Conservation (phyloP, 257 asterid species). For the Salvia hispanica region DNA sequence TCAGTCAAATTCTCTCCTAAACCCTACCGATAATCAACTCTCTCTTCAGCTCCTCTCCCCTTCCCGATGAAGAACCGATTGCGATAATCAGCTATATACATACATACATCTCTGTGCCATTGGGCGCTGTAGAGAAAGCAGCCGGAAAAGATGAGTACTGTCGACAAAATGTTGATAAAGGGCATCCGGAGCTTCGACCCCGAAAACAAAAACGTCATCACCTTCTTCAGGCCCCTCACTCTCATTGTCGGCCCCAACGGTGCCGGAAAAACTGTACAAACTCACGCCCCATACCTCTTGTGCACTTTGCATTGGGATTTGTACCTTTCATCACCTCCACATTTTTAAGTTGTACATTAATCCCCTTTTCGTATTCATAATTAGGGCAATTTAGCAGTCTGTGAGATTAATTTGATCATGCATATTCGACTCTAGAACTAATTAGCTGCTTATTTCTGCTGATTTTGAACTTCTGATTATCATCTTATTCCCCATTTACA, state of each 20-base stretch:
- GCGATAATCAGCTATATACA: constrained; percentile 13
- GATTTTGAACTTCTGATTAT: not conserved
- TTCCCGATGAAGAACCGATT: constrained; percentile 1
- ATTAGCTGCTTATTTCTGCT: not conserved
- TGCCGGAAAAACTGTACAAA: constrained; percentile 89
- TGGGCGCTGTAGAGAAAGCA: constrained; percentile 11
- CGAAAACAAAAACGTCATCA: constrained; percentile 89
- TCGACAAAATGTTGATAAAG: constrained; percentile 95
- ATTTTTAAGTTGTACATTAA: constrained; percentile 2
- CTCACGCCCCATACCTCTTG: constrained; percentile 8
- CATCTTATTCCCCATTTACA: constrained; percentile 9
- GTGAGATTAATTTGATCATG: not conserved
- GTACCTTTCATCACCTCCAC: not conserved
- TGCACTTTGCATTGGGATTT: constrained; percentile 14
- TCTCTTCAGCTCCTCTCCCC: not conserved
- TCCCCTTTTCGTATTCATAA: not conserved
- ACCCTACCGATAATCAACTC: constrained; percentile 18
- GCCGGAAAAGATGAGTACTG: constrained; percentile 72
- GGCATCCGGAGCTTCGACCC: constrained; percentile 99
- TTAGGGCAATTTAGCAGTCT: not conserved
- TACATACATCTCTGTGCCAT: not conserved
- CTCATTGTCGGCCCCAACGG: constrained; percentile 98
- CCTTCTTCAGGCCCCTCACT: constrained; percentile 89
- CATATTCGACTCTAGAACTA: not conserved
- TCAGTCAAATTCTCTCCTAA: not conserved